Percentiles rank a stretch among this genome's conserved stretches.
Conservation (phyloP, 2,329 filamentous ascomycete species). For the Acephala macrosclerotiorum region DNA sequence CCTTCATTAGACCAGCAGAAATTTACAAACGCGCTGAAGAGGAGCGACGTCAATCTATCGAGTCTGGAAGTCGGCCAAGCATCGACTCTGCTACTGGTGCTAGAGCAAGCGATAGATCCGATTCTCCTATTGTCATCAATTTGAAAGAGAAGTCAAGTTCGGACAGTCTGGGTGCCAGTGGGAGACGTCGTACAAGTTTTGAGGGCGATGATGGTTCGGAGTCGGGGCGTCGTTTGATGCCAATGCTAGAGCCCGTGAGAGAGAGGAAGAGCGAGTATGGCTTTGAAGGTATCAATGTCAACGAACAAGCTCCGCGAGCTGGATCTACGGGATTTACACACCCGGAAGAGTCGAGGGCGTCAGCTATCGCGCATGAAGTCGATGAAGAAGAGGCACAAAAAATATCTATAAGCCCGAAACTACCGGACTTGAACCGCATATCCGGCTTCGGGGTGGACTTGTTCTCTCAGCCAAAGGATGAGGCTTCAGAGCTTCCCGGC, state of each 20-base stretch:
- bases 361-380: constrained; percentile 9
- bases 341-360: neutral
- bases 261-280: constrained; percentile 67
- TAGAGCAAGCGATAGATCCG: constrained; percentile 36
- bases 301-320: constrained; percentile 24
- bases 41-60: constrained; percentile 64
- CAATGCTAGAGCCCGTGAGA: constrained; percentile 59
- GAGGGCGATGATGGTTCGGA: constrained; percentile 47
- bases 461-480: constrained; percentile 49
- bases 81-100: constrained; percentile 53
- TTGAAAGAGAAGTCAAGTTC: constrained; percentile 36
- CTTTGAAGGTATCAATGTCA: constrained; percentile 51
- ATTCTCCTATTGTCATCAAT: constrained; percentile 34
- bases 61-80: constrained; percentile 60
- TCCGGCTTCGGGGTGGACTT: constrained; percentile 67
- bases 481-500: constrained; percentile 20
- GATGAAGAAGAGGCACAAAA: constrained; percentile 33
- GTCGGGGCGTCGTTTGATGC: constrained; percentile 47
- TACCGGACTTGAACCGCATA: constrained; percentile 65
- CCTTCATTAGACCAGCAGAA: constrained; percentile 77
- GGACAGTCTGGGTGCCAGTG: constrained; percentile 33
- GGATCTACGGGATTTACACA: neutral
- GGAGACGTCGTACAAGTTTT: constrained; percentile 30
- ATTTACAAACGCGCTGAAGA: constrained; percentile 78
- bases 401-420: constrained; percentile 60